Percentiles rank a stretch among this genome's conserved stretches.
These are phyloP conservation scores for Trichoderma breve DNA, from an alignment of 2,329 filamentous ascomycete genomes.

Conservation along the genomic window DNA sequence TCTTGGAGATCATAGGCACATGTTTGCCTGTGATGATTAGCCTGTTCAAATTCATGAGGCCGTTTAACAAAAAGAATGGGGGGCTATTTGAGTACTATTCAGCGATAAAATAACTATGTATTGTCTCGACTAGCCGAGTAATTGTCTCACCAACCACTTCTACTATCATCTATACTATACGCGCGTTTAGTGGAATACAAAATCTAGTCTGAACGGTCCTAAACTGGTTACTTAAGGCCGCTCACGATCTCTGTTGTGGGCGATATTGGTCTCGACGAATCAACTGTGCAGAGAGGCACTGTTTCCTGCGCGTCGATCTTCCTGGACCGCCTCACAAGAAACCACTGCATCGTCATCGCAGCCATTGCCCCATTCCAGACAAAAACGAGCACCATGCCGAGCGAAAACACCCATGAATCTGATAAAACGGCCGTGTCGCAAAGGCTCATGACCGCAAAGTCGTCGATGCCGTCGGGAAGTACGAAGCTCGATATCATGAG, in stretches of 20 bases:
- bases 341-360: background rate
- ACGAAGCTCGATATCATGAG: background rate
- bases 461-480: background rate
- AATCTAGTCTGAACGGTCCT: background rate
- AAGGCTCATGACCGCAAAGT: background rate
- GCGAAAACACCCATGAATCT: background rate
- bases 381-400: background rate
- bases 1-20: background rate
- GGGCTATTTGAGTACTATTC: background rate
- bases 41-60: background rate
- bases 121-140: background rate
- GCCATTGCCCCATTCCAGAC: background rate
- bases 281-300: background rate
- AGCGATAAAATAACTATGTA: background rate
- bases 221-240: background rate
- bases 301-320: background rate
- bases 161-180: background rate
- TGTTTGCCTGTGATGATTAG: background rate
- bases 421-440: background rate
- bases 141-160: background rate
- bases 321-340: background rate
- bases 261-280: background rate
- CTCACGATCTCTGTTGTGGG: background rate
- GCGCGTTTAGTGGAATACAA: background rate
- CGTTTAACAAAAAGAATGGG: background rate